Conservation (phyloP, 2,329 filamentous ascomycete species). For the Amphichorda felina region DNA sequence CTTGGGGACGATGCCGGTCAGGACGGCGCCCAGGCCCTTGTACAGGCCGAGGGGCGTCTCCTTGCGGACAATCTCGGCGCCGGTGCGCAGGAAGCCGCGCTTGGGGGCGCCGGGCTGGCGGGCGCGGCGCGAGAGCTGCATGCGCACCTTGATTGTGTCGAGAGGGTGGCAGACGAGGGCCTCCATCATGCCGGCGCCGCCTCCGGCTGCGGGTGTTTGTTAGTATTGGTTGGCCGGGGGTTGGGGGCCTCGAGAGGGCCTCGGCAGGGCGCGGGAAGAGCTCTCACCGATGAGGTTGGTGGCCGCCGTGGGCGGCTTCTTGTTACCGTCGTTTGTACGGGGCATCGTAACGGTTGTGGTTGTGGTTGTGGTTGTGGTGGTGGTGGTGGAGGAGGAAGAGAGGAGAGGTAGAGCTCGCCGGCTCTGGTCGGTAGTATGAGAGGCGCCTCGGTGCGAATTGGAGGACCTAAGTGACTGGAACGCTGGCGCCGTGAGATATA, state of each 20-base stretch:
- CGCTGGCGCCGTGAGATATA: too few relatives aligned
- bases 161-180: constrained; percentile 91
- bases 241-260: background rate
- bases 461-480: too few relatives aligned
- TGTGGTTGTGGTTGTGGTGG: background rate
- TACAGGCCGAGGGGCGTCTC: constrained; percentile 91
- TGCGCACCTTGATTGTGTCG: constrained; percentile 97
- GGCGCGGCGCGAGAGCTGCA: constrained; percentile 89
- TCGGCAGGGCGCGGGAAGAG: background rate
- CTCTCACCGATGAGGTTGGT: constrained; percentile 78
- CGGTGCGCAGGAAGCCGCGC: constrained; percentile 80
- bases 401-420: too few relatives aligned
- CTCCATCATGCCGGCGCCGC: constrained; percentile 98
- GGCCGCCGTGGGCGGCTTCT: constrained; percentile 72
- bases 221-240: background rate
- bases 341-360: constrained; percentile 15
- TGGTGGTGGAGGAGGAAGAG: too few relatives aligned
- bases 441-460: too few relatives aligned
- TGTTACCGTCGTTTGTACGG: constrained; percentile 29
- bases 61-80: constrained; percentile 71
- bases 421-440: too few relatives aligned
- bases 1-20: constrained; percentile 95
- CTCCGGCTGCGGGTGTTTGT: constrained; percentile 66
- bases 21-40: constrained; percentile 93
- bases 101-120: constrained; percentile 72